A percentile compares a stretch with the other conserved stretches of the same genome.
Conservation (phyloP, 805 yeast species). For the Wickerhamomyces kurtzmanii region DNA sequence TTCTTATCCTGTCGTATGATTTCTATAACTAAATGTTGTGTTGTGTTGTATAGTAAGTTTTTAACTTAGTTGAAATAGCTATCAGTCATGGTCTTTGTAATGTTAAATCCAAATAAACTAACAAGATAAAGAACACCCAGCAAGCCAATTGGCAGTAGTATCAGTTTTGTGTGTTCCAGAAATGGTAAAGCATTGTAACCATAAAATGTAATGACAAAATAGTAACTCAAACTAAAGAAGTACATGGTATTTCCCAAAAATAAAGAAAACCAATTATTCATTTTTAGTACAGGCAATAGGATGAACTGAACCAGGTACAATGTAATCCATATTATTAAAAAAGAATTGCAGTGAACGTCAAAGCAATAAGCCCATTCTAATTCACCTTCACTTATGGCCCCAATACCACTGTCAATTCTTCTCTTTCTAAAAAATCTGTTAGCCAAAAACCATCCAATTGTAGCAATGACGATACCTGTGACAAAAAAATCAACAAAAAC, state of each 20-base stretch:
- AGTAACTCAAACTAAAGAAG: conserved; percentile 63
- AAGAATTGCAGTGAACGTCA: conserved; percentile 91
- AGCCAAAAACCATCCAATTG: conserved; percentile 64
- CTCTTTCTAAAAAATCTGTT: conserved; percentile 49
- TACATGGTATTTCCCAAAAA: conserved; percentile 75
- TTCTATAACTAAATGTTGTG: no score
- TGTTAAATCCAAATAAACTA: conserved; percentile 58
- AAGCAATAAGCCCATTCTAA: conserved; percentile 94
- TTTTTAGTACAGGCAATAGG: conserved; percentile 59
- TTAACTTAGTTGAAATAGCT: conserved; percentile 22
- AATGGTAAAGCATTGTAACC: conserved; percentile 79
- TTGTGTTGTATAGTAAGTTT: no score
- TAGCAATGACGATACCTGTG: conserved; percentile 59
- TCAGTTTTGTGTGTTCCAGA: conserved; percentile 50
- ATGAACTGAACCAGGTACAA: conserved; percentile 69
- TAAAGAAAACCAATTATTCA: conserved; percentile 56
- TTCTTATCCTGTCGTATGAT: no score
- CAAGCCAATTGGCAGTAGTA: conserved; percentile 55
- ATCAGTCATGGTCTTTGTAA: conserved; percentile 56
- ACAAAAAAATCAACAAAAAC: conserved; percentile 74
- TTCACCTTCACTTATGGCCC: conserved; percentile 23
- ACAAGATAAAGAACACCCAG: conserved; percentile 49
- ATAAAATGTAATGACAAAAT: conserved; percentile 71
- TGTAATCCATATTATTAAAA: conserved; percentile 67
- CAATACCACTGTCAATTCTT: conserved; percentile 17